Evolutionary conservation across 2,329 filamentous ascomycete species (phyloP), one percentile per base, ranked within the genome.

Genomic region (Dendryphion nanum): DNA sequence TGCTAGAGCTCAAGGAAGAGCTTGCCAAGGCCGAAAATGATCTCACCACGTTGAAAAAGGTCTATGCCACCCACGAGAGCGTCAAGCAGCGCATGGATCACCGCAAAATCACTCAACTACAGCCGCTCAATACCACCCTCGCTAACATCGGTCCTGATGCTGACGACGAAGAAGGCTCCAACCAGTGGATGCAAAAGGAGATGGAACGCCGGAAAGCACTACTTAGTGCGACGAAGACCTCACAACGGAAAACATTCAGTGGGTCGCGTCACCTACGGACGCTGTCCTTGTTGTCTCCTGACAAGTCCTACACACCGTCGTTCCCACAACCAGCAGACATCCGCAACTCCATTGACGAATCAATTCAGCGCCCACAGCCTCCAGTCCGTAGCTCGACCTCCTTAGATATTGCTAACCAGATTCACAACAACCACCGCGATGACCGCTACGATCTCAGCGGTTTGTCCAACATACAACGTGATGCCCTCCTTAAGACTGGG

Each of bases 1-100:
- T 98, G 2, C 71, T 98, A 40, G 93, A 97, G 67, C 73, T 98
- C 36, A 85, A 83, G 42, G 93, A 98, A 64, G 91, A 97, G 65
- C 73, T 98, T n/a, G 71, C 74, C 17, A 83, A 83, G 42, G 91
- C 93, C 5, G 91, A 98, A 62, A 69, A 73, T 10, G 86, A 95
- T 32, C 73, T 98, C 28, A 72, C 74, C 32, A 78, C 73, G 29
- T 73, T 98, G 45, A 97, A 96, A 73, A 84, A 79, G 55, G 85
- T 89, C 64, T 97, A 88, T 84, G 79, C 86, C 2, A 69, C 74
- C 12, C 82, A 89, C 44, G 89, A 96, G 61, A 82, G 81, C 32
- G 78, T 80, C 42, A 88, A 82, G 68, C 91, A 91, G 68, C 78
- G 81, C 41, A 80, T 81, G 3, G 81, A 89, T 43, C 75, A 79